Evolutionary conservation across 139 green algal genomes (phyloP), one percentile per base, ranked within the genome.

Genomic region (Chlamydomonas sphaeroides): DNA sequence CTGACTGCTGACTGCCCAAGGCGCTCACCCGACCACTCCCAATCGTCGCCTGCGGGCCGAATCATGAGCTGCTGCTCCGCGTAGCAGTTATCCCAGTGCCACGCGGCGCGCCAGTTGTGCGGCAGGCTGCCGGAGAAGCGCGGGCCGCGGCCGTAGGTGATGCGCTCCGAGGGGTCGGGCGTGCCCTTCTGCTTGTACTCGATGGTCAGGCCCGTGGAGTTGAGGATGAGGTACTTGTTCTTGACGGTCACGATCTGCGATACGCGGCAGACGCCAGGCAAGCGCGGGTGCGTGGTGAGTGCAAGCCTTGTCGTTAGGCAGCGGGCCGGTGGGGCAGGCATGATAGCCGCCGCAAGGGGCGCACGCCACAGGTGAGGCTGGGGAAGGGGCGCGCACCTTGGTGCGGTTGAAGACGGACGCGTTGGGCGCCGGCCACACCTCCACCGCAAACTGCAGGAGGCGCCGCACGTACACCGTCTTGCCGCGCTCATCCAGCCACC

Each of bases 211-310:
- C 91, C 93, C 0, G 94, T 98, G 71, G 95, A 88, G 86, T 98
- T 98, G 68, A 95, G 90, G 51, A 97, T 88, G 32, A 98, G 91
- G 88, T 94, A 98, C 84, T 95, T 95, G 84, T 92, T 93, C 88
- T 96, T 97, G 14, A 97, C 86, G 0, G 92, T 95, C 8, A 97
- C 78, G 51, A 97, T 77, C 91, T 96, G 81, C n/a, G n/a, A n/a
- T n/a, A n/a, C n/a, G n/a, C n/a, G n/a, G 14, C 56, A 62, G 18
- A 25, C 61, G 35, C 23, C 23, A 62, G 20, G 5, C 53, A 62
- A 62, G 56, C 5, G 56, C 8, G 56, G 26, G 25, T 63, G 56
- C 11, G 48, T 17, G 48, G 25, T 63, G 26, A 51, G 30, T 33
- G n/a, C 41, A 65, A 67, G 41, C 25, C n/a, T n/a, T n/a, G n/a